Conservation (phyloP, 352 stramenopile species). For the Phytophthora pluvialis region DNA sequence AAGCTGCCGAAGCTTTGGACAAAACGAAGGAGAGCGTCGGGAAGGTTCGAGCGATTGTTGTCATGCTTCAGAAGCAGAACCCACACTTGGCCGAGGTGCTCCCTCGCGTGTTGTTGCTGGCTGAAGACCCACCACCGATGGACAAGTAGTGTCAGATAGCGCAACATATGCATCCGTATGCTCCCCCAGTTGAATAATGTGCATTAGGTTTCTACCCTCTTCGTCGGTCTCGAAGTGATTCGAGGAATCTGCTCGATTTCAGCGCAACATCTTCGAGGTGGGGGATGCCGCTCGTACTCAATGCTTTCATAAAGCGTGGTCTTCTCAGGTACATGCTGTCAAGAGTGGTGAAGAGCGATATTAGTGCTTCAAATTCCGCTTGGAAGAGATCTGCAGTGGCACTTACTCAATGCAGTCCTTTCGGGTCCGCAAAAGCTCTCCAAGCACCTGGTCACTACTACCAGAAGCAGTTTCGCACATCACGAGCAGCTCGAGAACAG, state of each 20-base stretch:
- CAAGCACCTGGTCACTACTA: slow-evolving; percentile 26
- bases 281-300: slow-evolving; percentile 25
- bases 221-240: slow-evolving; percentile 28
- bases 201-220: slow-evolving; percentile 10
- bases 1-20: slow-evolving; percentile 57
- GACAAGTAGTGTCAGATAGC: slow-evolving; percentile 20
- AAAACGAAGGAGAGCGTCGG: slow-evolving; percentile 54
- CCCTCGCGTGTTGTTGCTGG: slow-evolving; percentile 75
- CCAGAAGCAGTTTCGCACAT: slow-evolving; percentile 16
- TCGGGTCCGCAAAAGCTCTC: slow-evolving; percentile 32
- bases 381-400: neutral
- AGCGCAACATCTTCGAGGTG: slow-evolving; percentile 42
- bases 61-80: slow-evolving; percentile 62
- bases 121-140: slow-evolving; percentile 63
- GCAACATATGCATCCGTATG: neutral
- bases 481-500: slow-evolving; percentile 48
- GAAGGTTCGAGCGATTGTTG: slow-evolving; percentile 69
- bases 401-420: slow-evolving; percentile 64
- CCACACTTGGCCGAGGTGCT: slow-evolving; percentile 89
- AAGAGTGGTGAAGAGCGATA: neutral
- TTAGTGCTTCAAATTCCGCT: slow-evolving; percentile 5
- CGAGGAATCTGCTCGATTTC: slow-evolving; percentile 45
- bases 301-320: slow-evolving; percentile 29
- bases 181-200: neutral
- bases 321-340: slow-evolving; percentile 59